phyloP scores from a whole-genome alignment of 225 moss, liverwort and hornwort genomes.

The Antitrichia curtipendula region DNA sequence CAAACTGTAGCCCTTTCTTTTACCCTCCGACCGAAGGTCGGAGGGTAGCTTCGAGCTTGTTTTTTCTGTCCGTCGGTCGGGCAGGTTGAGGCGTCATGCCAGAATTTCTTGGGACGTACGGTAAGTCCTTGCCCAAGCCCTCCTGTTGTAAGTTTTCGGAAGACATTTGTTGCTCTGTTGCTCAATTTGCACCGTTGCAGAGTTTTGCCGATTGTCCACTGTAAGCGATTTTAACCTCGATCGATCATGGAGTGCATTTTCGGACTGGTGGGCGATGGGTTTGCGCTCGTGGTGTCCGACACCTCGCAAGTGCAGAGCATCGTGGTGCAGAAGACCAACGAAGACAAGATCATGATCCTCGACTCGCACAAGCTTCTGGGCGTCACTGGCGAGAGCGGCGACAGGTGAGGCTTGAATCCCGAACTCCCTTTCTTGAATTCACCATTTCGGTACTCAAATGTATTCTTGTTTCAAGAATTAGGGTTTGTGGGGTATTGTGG shows the following conservation, averaged over 20 bases:
- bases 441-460: not conserved
- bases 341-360: slow-evolving; percentile 96
- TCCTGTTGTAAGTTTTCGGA: not conserved
- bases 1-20: not conserved
- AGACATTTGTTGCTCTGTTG: not conserved
- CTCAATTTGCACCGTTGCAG: not conserved
- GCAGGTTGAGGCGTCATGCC: not conserved
- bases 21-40: not conserved
- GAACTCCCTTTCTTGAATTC: not conserved
- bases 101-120: not conserved
- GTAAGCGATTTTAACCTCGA: not conserved
- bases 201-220: not conserved
- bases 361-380: slow-evolving; percentile 87
- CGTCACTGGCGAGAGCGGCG: slow-evolving; percentile 84
- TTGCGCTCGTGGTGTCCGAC: slow-evolving; percentile 81
- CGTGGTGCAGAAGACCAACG: slow-evolving; percentile 88
- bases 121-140: not conserved
- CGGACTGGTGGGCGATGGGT: slow-evolving; percentile 73
- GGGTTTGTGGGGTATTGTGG: not conserved
- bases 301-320: slow-evolving; percentile 93
- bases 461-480: not conserved
- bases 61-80: not conserved
- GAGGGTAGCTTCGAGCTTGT: not conserved
- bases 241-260: slow-evolving; percentile 70
- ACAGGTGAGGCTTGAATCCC: slow-evolving; percentile 24